phyloP scores from a whole-genome alignment of 257 asterid species.

The Solanum boliviense region DNA sequence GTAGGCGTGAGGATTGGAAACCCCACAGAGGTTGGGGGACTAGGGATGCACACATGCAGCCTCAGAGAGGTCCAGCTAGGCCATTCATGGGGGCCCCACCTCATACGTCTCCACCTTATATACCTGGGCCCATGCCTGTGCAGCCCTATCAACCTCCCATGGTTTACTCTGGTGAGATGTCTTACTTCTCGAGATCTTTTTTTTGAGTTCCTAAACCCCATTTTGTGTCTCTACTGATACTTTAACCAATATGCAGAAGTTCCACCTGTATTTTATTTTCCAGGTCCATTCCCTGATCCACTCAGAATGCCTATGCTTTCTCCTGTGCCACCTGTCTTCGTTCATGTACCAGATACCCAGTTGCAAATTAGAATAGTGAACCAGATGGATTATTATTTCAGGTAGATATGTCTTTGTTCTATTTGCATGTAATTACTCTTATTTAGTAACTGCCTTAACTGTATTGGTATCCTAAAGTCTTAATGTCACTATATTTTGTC shows the following conservation, averaged over 20 bases:
- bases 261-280: conserved; percentile 32
- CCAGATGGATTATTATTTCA: conserved; percentile 71
- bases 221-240: conserved; percentile 4
- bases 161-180: conserved; percentile 49
- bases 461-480: background rate
- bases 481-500: background rate
- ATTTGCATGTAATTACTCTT: background rate
- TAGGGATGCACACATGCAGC: conserved; percentile 46
- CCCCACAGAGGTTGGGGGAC: conserved; percentile 39
- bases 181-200: background rate
- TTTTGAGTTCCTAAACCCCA: background rate
- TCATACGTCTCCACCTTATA: conserved; percentile 20
- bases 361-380: conserved; percentile 37
- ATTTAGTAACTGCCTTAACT: background rate
- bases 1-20: conserved; percentile 52
- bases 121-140: conserved; percentile 31
- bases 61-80: conserved; percentile 38
- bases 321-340: conserved; percentile 19
- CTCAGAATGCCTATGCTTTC: conserved; percentile 38
- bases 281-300: conserved; percentile 41
- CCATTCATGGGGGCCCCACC: conserved; percentile 39
- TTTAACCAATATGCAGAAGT: conserved; percentile 33
- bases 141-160: conserved; percentile 21
- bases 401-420: conserved; percentile 20
- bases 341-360: conserved; percentile 40